Percentiles rank a stretch among this genome's conserved stretches.
phyloP scores from a whole-genome alignment of 371 early-diverging fungal species.

The Mortierella sp. region DNA sequence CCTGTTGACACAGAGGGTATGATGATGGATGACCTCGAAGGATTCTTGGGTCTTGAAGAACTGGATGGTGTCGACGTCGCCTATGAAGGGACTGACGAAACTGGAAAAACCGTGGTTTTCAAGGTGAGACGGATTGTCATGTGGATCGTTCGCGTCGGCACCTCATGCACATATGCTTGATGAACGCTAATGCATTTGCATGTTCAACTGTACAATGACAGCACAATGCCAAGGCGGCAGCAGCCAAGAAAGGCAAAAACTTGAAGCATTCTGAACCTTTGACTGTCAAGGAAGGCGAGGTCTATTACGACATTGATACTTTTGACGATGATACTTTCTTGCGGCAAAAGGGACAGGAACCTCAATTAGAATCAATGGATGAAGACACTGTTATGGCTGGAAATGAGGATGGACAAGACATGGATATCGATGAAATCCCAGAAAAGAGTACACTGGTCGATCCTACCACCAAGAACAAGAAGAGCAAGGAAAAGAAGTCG shows the following conservation, averaged over 20 bases:
- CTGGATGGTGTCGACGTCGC: conserved; percentile 85
- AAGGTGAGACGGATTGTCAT: conserved; percentile 62
- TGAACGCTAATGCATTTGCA: too few relatives aligned
- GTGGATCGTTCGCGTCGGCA: not conserved
- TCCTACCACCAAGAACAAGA: conserved; percentile 12
- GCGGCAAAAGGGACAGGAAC: conserved; percentile 38
- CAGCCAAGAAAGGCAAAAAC: conserved; percentile 54
- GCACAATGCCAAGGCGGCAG: conserved; percentile 36
- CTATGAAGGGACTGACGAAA: conserved; percentile 69
- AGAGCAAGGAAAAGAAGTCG: conserved; percentile 31
- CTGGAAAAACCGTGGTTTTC: conserved; percentile 75
- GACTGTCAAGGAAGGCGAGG: conserved; percentile 28
- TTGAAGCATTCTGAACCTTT: conserved; percentile 28
- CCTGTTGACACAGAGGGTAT: conserved; percentile 57
- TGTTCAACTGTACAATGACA: not conserved
- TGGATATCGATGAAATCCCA: conserved; percentile 58
- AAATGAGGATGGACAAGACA: conserved; percentile 54
- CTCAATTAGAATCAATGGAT: not conserved
- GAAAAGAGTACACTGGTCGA: conserved; percentile 23
- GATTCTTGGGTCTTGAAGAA: conserved; percentile 89
- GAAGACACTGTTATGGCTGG: conserved; percentile 50
- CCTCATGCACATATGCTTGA: not conserved
- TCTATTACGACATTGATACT: conserved; percentile 54
- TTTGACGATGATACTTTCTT: conserved; percentile 45
- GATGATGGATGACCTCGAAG: conserved; percentile 73